Percentiles rank a stretch among this genome's conserved stretches.
These are phyloP conservation scores for Candida mesenterica DNA, from an alignment of 1,139 yeast genomes.

Conservation along the genomic window DNA sequence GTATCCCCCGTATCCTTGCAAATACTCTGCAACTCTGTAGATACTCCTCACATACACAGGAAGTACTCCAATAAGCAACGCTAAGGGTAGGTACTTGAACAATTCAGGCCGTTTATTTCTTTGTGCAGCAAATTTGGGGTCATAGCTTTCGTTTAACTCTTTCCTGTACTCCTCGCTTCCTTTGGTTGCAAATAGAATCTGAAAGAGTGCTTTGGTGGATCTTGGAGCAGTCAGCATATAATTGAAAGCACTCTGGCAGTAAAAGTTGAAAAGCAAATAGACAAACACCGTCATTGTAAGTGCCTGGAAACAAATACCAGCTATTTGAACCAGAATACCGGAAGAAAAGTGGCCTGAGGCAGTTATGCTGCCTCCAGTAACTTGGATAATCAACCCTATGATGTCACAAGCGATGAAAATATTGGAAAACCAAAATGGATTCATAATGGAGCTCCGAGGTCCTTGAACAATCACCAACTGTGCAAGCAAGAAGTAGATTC, in stretches of 20 bases:
- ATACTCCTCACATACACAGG: conserved; percentile 31
- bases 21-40: conserved; percentile 32
- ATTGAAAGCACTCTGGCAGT: conserved; percentile 23
- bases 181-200: conserved; percentile 24
- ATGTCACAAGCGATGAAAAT: conserved; percentile 66
- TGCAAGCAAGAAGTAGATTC: conserved; percentile 48
- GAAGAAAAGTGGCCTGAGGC: too few relatives aligned
- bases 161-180: conserved; percentile 17
- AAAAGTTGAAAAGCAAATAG: conserved; percentile 26
- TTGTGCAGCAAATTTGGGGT: conserved; percentile 15
- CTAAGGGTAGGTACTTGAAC: conserved; percentile 26
- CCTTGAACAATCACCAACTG: conserved; percentile 73
- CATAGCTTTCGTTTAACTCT: conserved; percentile 22
- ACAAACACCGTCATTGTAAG: conserved; percentile 35
- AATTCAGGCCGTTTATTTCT: conserved; percentile 11
- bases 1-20: conserved; percentile 36
- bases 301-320: conserved; percentile 40
- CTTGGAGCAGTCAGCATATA: conserved; percentile 3
- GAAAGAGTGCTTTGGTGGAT: conserved; percentile 9
- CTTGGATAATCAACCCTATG: conserved; percentile 69
- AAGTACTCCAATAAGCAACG: conserved; percentile 18
- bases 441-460: conserved; percentile 49
- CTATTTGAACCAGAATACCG: too few relatives aligned
- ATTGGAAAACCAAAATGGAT: conserved; percentile 73
- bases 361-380: conserved; percentile 65